phyloP scores from a whole-genome alignment of 2,329 filamentous ascomycete genomes.

The Mariannaea sp. region DNA sequence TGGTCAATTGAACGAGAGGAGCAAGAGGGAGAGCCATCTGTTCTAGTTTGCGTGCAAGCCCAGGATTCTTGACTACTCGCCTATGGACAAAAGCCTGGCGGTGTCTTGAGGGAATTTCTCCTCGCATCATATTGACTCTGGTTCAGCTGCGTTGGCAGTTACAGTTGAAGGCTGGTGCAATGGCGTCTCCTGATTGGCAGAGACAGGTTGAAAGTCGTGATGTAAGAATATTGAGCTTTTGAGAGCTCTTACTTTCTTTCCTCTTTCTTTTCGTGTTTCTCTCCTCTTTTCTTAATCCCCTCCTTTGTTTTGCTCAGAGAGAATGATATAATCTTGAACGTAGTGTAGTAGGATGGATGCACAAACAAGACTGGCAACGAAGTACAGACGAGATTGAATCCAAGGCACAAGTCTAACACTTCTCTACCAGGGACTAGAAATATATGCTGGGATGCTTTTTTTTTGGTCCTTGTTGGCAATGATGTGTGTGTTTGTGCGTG shows the following conservation, averaged over 20 bases:
- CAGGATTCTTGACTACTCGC: conserved; percentile 51
- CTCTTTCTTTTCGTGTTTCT: no score
- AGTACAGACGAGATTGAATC: not conserved
- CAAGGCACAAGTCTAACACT: not conserved
- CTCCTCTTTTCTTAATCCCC: no score
- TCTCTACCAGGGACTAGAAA: not conserved
- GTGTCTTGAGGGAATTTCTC: conserved; percentile 42
- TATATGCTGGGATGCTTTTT: not conserved
- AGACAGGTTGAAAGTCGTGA: not conserved
- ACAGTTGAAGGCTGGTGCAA: not conserved
- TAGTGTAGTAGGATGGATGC: not conserved
- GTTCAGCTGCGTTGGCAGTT: conserved; percentile 5
- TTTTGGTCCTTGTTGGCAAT: no score
- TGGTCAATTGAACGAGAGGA: conserved; percentile 67
- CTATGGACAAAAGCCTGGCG: conserved; percentile 39
- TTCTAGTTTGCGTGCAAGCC: conserved; percentile 63
- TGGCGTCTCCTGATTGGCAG: conserved; percentile 1
- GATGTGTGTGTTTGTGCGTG: not conserved
- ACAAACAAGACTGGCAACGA: not conserved
- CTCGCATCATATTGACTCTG: conserved; percentile 41
- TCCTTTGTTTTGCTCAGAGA: no score
- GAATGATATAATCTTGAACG: not conserved
- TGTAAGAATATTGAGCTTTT: not conserved
- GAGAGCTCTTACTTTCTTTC: not conserved
- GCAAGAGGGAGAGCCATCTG: conserved; percentile 69